These are phyloP conservation scores for Dendrobium huoshanense DNA, from an alignment of 106 monocot species.

Conservation along the genomic window DNA sequence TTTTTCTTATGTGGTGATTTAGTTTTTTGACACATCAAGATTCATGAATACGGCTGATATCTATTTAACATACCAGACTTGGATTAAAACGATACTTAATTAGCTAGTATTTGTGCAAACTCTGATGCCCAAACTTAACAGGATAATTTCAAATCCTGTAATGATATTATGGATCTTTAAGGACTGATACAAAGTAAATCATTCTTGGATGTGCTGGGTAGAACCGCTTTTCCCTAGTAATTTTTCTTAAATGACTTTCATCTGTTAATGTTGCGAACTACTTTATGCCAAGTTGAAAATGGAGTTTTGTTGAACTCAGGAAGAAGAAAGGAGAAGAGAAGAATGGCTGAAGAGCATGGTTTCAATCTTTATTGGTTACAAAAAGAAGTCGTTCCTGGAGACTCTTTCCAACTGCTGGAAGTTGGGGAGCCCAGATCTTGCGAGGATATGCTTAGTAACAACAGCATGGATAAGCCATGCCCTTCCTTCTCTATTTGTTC, in stretches of 20 bases:
- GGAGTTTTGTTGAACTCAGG: conserved; percentile 9
- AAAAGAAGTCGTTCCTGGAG: conserved; percentile 36
- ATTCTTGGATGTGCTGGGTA: not conserved
- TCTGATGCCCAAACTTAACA: not conserved
- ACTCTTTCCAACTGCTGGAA: conserved; percentile 31
- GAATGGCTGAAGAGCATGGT: conserved; percentile 27
- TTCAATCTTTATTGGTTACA: conserved; percentile 20
- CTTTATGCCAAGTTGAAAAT: too few relatives aligned
- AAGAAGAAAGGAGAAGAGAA: conserved; percentile 31
- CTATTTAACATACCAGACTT: not conserved
- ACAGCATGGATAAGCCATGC: conserved; percentile 41
- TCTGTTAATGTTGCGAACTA: too few relatives aligned
- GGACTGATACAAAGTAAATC: not conserved
- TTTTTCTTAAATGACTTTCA: too few relatives aligned
- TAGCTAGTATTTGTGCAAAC: not conserved
- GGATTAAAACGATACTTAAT: not conserved
- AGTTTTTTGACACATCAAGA: not conserved
- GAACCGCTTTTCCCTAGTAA: not conserved
- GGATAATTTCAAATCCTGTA: too few relatives aligned
- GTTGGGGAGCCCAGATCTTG: conserved; percentile 21
- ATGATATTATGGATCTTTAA: too few relatives aligned
- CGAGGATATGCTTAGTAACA: conserved; percentile 30
- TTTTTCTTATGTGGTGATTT: not conserved
- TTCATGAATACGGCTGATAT: not conserved
- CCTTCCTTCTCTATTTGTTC: conserved; percentile 16